Base-by-base conservation (phyloP, 228 moss, liverwort and hornwort genomes). In the Sphagnum fallax region DNA sequence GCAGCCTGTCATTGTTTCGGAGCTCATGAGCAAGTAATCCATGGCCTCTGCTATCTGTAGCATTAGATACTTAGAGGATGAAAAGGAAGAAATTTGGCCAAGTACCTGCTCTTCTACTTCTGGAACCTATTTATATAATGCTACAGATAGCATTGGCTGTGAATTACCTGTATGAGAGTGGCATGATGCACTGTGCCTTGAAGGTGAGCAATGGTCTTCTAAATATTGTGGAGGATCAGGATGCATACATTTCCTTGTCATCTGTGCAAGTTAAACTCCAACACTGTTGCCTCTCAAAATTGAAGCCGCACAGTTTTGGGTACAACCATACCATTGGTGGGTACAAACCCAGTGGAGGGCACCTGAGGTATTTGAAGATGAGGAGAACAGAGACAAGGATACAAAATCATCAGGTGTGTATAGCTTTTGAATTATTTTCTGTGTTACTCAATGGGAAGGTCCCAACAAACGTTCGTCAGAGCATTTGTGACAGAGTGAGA, bases 361-460 rank as follows among this genome's bases (percentile, higher is more conserved):
- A 48, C 83, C 80, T 18, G 83, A 83, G 66, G 64, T 62, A 10
- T 65, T 67, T 65, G 72, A 80, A 49, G 48, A 12, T 51, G 66
- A 77, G 7, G 80, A 70, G 16, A 62, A 52, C 73, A 59, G 50
- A 52, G 73, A 75, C 53, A 60, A 65, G 75, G 78, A 74, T 75
- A 75, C 83, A 12, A 81, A 84, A 58, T 16, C 66, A 48, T 65
- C 75, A 50, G 84, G 81, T 71, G 84, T 81, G 81, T 84, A 78
- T 75, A 84, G 74, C 81, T 84, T 84, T 84, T 73, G 78, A 71
- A 74, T 84, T 75, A 74, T 49, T 49, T 74, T 81, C 80, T 47
- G 81, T 80, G 69, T 66, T 81, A 48, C 78, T 84, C 48, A 78
- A 78, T 0, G 78, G 78, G 9, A 70, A 69, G 58, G 78, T 69